Percentiles rank a stretch among this genome's conserved stretches.
Conservation (phyloP, 345 rosid genomes). For the Salix udensis region DNA sequence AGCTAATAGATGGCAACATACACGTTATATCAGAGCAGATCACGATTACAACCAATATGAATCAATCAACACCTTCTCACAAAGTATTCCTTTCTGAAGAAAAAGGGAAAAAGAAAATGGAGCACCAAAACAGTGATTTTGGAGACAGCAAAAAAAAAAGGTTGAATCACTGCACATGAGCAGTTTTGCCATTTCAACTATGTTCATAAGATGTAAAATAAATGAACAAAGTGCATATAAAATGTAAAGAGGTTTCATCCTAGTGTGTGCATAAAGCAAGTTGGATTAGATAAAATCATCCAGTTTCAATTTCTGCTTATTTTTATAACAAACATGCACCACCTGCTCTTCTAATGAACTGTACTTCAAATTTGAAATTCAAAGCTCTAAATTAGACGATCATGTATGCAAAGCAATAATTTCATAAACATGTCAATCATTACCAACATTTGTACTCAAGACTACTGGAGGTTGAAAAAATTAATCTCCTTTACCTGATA, state of each 20-base stretch:
- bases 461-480: neutral
- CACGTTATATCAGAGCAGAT: neutral
- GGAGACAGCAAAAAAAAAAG: neutral
- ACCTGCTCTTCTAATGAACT: too few relatives aligned
- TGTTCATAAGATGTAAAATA: too few relatives aligned
- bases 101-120: neutral
- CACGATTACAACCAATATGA: neutral
- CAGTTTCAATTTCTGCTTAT: neutral
- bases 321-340: neutral
- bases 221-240: neutral
- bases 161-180: too few relatives aligned
- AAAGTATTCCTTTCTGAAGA: neutral
- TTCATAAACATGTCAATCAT: neutral
- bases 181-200: too few relatives aligned
- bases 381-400: too few relatives aligned
- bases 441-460: neutral
- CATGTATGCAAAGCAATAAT: neutral
- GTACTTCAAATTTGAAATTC: too few relatives aligned
- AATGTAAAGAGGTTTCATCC: neutral
- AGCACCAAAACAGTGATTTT: neutral
- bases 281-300: neutral
- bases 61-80: neutral
- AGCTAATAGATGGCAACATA: neutral
- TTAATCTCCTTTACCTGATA: conserved; percentile 38
- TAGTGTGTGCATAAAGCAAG: neutral